Conservation (phyloP, 306 rosid genomes). For the Cicer cuneatum region DNA sequence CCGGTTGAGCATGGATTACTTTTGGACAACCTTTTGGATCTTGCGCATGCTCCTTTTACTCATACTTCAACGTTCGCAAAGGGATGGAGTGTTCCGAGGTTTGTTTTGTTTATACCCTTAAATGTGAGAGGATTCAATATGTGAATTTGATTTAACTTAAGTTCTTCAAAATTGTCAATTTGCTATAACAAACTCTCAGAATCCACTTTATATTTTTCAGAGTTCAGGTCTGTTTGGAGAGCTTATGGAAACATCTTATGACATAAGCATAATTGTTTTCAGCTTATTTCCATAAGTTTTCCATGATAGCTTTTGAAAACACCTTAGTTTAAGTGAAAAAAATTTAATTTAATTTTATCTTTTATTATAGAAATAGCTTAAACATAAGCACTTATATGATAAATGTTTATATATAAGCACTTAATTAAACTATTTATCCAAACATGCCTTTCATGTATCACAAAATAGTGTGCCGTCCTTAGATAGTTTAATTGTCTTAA, state of each 20-base stretch:
- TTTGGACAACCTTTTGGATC: conserved; percentile 97
- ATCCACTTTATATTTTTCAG: background rate
- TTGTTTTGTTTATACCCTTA: conserved; percentile 39
- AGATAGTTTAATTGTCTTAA: background rate
- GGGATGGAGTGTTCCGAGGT: conserved; percentile 99
- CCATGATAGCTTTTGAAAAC: background rate
- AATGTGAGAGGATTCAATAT: conserved; percentile 8
- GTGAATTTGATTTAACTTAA: background rate
- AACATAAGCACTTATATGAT: background rate
- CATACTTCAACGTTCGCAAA: conserved; percentile 98
- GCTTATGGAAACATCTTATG: background rate
- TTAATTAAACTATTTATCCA: background rate
- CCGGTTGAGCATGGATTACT: conserved; percentile 95
- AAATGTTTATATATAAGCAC: background rate
- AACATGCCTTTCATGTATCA: background rate
- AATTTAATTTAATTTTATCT: background rate
- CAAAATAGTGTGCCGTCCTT: conserved; percentile 1
- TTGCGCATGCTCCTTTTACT: conserved; percentile 98
- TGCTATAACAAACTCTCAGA: background rate
- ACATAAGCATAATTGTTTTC: background rate
- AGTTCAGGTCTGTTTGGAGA: background rate
- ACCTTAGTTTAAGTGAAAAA: no score
- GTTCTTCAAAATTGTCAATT: background rate
- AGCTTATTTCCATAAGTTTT: background rate
- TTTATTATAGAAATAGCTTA: background rate